Evolutionary conservation across 768 basidiomycete species (phyloP).

Genomic region (Chalciporus sphaerocephalus): DNA sequence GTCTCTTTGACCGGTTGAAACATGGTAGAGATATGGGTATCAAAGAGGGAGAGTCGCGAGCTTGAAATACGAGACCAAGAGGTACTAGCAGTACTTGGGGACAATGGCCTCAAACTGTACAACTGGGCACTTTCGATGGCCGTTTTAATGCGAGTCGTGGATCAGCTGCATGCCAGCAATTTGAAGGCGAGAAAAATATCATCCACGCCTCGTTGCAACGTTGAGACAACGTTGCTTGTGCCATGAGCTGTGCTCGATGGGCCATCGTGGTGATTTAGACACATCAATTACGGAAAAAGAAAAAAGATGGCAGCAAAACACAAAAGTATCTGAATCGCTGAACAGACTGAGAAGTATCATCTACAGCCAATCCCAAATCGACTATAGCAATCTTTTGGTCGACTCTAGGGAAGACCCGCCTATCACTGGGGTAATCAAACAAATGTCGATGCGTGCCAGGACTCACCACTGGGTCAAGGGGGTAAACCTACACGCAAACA

Average conservation of each 20-base stretch:
- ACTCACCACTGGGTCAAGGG: conserved; percentile 18
- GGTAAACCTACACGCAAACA: conserved; percentile 1
- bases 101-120: neutral
- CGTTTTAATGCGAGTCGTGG: conserved; percentile 12
- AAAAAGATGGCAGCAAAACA: neutral
- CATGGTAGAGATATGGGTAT: conserved; percentile 8
- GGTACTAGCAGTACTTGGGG: too few relatives aligned
- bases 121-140: neutral
- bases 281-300: conserved; percentile 6
- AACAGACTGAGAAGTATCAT: neutral
- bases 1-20: conserved; percentile 21
- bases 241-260: conserved; percentile 18
- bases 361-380: neutral
- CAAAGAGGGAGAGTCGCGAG: neutral
- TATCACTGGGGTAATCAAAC: neutral
- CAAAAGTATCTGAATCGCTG: neutral
- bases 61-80: neutral
- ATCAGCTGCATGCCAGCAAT: conserved; percentile 11
- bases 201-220: conserved; percentile 23
- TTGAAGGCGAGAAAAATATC: conserved; percentile 4
- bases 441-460: neutral
- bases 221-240: conserved; percentile 29
- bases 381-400: too few relatives aligned
- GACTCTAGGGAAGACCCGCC: neutral
- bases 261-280: conserved; percentile 1